A percentile compares a stretch with the other conserved stretches of the same genome.
Evolutionary conservation across 1,284 basidiomycete species (phyloP).

Genomic region (Coniferiporia sulphurascens): DNA sequence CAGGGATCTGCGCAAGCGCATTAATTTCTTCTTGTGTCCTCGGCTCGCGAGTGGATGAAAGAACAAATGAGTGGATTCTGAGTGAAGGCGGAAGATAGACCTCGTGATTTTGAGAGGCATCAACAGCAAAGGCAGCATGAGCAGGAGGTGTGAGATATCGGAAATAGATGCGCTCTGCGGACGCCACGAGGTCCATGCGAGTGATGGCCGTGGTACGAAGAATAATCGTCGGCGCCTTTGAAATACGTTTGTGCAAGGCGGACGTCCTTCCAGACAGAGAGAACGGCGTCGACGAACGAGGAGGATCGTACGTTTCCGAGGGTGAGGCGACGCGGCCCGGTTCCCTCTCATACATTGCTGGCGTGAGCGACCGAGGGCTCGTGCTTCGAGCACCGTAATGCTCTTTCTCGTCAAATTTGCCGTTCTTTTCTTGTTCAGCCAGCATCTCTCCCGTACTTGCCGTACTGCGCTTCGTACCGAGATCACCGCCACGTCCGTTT

Average conservation of each 20-base stretch:
- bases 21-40: slow-evolving; percentile 64
- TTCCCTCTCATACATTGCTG: slow-evolving; percentile 39
- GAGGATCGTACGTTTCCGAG: slow-evolving; percentile 45
- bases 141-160: slow-evolving; percentile 81
- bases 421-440: slow-evolving; percentile 59
- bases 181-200: slow-evolving; percentile 83
- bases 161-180: slow-evolving; percentile 93
- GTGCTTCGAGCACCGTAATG: slow-evolving; percentile 43
- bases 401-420: slow-evolving; percentile 44
- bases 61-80: slow-evolving; percentile 75
- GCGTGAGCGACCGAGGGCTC: slow-evolving; percentile 40
- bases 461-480: slow-evolving; percentile 66
- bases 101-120: slow-evolving; percentile 74
- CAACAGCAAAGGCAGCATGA: slow-evolving; percentile 42
- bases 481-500: slow-evolving; percentile 32
- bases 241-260: slow-evolving; percentile 67
- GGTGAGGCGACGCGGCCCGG: slow-evolving; percentile 40
- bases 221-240: slow-evolving; percentile 82
- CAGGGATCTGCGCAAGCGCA: slow-evolving; percentile 86
- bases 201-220: slow-evolving; percentile 88
- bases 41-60: slow-evolving; percentile 67
- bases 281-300: slow-evolving; percentile 74
- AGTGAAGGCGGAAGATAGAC: slow-evolving; percentile 91
- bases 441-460: slow-evolving; percentile 65
- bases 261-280: slow-evolving; percentile 68